A percentile compares a stretch with the other conserved stretches of the same genome.
Evolutionary conservation across 2,329 filamentous ascomycete species (phyloP).

Genomic region (Sarocladium brachiariae): DNA sequence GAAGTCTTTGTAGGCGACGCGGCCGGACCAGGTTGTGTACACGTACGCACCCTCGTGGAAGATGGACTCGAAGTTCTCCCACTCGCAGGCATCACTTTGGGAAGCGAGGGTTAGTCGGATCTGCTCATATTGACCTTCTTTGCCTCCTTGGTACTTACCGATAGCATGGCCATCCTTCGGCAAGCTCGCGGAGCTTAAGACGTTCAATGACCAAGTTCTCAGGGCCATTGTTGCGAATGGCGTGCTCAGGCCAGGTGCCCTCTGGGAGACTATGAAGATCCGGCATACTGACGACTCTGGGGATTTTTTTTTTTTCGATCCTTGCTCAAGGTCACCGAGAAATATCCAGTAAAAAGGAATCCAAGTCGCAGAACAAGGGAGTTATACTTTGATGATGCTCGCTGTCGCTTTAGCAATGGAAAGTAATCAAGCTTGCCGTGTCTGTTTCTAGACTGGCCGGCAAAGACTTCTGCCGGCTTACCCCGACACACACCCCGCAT

Average conservation of each 20-base stretch:
- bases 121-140: too few relatives aligned
- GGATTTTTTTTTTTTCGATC: background rate
- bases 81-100: conserved; percentile 40
- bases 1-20: conserved; percentile 31
- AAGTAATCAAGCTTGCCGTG: too few relatives aligned
- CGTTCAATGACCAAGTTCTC: conserved; percentile 35
- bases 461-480: too few relatives aligned
- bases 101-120: too few relatives aligned
- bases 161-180: conserved; percentile 43
- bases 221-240: conserved; percentile 40
- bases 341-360: too few relatives aligned
- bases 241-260: conserved; percentile 25
- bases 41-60: conserved; percentile 41
- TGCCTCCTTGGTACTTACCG: too few relatives aligned
- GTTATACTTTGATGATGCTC: too few relatives aligned
- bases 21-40: conserved; percentile 44
- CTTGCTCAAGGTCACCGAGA: too few relatives aligned
- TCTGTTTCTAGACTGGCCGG: too few relatives aligned
- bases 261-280: conserved; percentile 7
- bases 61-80: conserved; percentile 43
- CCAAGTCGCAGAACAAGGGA: too few relatives aligned
- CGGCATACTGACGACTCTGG: background rate
- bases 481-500: too few relatives aligned
- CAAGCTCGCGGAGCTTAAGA: conserved; percentile 39
- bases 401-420: too few relatives aligned